Conservation (phyloP, 139 green algal species). For the Micromonas commoda region DNA sequence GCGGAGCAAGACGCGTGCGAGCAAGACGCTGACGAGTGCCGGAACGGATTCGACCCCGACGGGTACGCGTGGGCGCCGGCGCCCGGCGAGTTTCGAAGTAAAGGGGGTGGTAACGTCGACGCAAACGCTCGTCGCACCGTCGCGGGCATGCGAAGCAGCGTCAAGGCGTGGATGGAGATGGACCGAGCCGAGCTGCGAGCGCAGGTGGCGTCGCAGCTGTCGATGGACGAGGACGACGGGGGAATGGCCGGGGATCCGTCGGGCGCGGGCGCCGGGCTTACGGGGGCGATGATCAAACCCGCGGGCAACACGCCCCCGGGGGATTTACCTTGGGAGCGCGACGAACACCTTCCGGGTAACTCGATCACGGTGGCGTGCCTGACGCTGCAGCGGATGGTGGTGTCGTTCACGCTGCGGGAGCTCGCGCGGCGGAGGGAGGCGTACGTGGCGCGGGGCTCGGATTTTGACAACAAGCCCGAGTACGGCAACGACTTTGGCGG, state of each 20-base stretch:
- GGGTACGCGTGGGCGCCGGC: neutral
- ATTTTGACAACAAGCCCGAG: too few relatives aligned
- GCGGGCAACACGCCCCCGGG: neutral
- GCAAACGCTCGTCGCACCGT: too few relatives aligned
- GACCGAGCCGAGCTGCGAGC: neutral
- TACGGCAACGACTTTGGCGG: too few relatives aligned
- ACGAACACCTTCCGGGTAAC: neutral
- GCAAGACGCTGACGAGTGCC: neutral
- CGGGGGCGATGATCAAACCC: too few relatives aligned
- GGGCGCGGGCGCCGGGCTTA: too few relatives aligned
- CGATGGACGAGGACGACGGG: conserved; percentile 12
- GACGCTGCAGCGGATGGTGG: neutral
- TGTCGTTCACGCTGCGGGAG: neutral
- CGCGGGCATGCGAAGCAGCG: neutral
- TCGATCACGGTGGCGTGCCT: neutral
- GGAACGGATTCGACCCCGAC: neutral
- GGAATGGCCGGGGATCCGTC: neutral
- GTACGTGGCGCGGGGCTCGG: too few relatives aligned
- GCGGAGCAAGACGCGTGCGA: neutral
- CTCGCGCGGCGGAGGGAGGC: neutral
- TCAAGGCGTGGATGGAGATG: conserved; percentile 1
- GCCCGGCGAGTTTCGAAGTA: neutral
- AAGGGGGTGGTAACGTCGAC: neutral
- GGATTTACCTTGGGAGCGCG: neutral
- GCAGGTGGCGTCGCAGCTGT: neutral